Base-by-base conservation (phyloP, 495 filamentous ascomycete genomes). In the Xylaria scruposa region DNA sequence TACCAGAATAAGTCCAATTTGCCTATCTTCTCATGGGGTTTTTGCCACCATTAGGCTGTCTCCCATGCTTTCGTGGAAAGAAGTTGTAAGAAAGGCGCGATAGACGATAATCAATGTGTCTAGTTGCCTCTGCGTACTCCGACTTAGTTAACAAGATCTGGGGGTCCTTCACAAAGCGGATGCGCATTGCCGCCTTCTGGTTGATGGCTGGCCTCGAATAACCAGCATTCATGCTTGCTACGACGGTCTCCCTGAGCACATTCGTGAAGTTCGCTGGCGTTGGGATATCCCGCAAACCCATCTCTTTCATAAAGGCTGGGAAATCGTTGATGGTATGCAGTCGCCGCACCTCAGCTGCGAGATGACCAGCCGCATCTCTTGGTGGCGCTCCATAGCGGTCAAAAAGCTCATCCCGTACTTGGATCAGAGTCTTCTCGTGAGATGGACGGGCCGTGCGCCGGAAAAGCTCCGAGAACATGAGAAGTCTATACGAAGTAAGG, bases 381-480 rank as follows among this genome's bases (percentile, higher is more conserved):
- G 85, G 84, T 12, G 85, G 84, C 10, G 79, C 84, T 71, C 86
- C 85, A 68, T 87, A 83, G 13, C 82, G 74, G 9, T 80, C 75
- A 75, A 87, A 88, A 24, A 87, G 78, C 47, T 83, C 79, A 49
- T 85, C 81, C 67, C 81, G 76, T 49, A 86, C 77, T 56, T 80
- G 67, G 38, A 33, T 42, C 42, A 88, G 77, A 1, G 76, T 67
- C 33, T 79, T 80, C 38, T 73, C 74, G 38, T 78, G 75, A 24
- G 72, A 74, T 8, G 81, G 78, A 31, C 85, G 81, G 40, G 79
- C 86, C 0, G 80, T 83, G 44, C 78, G 79, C 17, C 81, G 81
- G 74, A 88, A 87, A 10, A 88, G 81, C 65, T 83, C 81, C 3
- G 81, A 80, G 77, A 88, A 87, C 85, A 88, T 87, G 31, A 88